Evolutionary conservation across 2,329 filamentous ascomycete species (phyloP), one percentile per base, ranked within the genome.

Genomic region (Diplocarpon rosae): DNA sequence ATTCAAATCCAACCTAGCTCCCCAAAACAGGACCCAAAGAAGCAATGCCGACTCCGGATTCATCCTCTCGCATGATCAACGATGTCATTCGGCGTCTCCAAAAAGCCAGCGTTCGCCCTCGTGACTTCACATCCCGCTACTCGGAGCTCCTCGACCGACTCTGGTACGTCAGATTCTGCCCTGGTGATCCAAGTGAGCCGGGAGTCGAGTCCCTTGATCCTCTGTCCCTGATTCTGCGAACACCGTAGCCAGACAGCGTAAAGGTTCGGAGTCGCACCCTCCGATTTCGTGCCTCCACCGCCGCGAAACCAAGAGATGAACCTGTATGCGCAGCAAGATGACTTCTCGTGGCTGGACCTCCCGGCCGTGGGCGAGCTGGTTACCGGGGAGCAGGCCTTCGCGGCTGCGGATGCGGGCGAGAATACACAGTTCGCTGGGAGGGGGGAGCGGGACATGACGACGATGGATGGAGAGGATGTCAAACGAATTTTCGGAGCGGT

Each of bases 331-430:
- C 42, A 44, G 16, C 64, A 70, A 1, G 72, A 76, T 41, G 71
- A 75, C 35, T 79, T 80, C 59, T 78, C 74, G 0, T 80, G 76
- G 76, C 65, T 76, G 1, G 74, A 79, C 54, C 62, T 80, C 5
- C 72, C 73, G 46, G 75, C 75, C 1, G 69, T 79, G 2, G 74
- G 74, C 0, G 74, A 78, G 49, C 77, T 73, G 53, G 71, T 70
- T 15, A 68, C 66, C 3, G 66, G 66, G 3, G 67, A 70, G 40
- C 65, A 37, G 3, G 46, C 37, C 2, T 45, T 42, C 33, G 48
- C 41, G 1, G 43, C 37, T n/a, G 43, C 48, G 14, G 50, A 48
- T 20, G 49, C 45, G 4, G 46, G 46, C 15, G 48, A 43, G 2
- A 47, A 51, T 33, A 46, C 38, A 16, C 43, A 47, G 14, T 47